Percentiles rank a stretch among this genome's conserved stretches.
phyloP scores from a whole-genome alignment of 352 stramenopile species.

The Globisporangium emineosum region DNA sequence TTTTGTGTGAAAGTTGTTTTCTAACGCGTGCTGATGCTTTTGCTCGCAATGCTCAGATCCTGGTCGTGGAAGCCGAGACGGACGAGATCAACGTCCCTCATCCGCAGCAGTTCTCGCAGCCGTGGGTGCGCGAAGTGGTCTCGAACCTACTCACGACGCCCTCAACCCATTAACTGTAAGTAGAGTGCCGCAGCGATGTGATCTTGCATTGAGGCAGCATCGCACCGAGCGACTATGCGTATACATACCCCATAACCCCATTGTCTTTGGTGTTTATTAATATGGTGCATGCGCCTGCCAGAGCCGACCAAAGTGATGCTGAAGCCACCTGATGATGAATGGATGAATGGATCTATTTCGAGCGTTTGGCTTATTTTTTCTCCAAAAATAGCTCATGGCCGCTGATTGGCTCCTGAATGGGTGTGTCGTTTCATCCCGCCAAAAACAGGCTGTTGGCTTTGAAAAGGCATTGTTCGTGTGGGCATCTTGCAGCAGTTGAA shows the following conservation, averaged over 20 bases:
- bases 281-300: too few species aligned
- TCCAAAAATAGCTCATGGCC: neutral
- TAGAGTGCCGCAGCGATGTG: neutral
- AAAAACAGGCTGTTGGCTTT: neutral
- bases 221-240: neutral
- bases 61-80: conserved; percentile 51
- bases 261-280: too few species aligned
- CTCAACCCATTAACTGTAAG: conserved; percentile 15
- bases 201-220: neutral
- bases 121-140: conserved; percentile 63
- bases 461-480: conserved; percentile 7
- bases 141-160: conserved; percentile 29
- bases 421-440: neutral
- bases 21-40: conserved; percentile 1
- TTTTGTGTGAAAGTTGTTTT: neutral
- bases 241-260: too few species aligned
- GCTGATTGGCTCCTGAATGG: neutral
- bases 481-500: conserved; percentile 1
- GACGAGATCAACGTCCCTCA: conserved; percentile 61
- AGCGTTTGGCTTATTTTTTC: too few species aligned
- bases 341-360: too few species aligned
- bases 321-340: too few species aligned
- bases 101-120: conserved; percentile 62
- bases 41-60: conserved; percentile 29
- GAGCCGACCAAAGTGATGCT: too few species aligned